phyloP scores from a whole-genome alignment of 306 rosid genomes.

The Purshia tridentata region DNA sequence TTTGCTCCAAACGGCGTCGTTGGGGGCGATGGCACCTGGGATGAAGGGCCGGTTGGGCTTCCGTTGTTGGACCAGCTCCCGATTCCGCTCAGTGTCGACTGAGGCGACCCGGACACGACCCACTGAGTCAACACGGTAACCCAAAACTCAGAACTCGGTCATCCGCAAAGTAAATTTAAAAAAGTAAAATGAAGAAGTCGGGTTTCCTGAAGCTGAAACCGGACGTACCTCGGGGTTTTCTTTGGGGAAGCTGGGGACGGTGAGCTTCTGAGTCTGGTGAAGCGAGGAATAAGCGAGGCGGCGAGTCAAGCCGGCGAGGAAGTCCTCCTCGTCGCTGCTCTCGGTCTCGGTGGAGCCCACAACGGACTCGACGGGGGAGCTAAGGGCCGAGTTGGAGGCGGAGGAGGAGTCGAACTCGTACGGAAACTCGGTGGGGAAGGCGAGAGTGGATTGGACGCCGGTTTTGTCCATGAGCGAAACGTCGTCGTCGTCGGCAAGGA shows the following conservation, averaged over 20 bases:
- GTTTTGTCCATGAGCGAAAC: constrained; percentile 17
- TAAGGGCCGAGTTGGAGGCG: constrained; percentile 31
- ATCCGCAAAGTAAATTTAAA: not conserved
- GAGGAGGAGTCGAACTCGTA: constrained; percentile 56
- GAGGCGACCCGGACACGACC: constrained; percentile 62
- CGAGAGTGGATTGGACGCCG: not conserved
- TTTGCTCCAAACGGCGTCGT: constrained; percentile 51
- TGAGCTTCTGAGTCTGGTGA: constrained; percentile 40
- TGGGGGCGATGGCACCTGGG: constrained; percentile 67
- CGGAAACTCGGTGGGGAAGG: constrained; percentile 68
- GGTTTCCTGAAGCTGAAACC: not conserved
- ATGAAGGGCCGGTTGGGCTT: constrained; percentile 63
- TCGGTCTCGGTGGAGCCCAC: constrained; percentile 52
- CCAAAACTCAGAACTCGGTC: not conserved
- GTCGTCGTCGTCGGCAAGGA: constrained; percentile 24
- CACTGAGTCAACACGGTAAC: constrained; percentile 19
- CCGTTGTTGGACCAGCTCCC: constrained; percentile 75
- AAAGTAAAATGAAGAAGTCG: too few species aligned
- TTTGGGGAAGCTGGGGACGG: constrained; percentile 27
- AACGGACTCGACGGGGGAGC: constrained; percentile 49
- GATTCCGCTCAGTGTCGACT: constrained; percentile 67
- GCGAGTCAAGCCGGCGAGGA: constrained; percentile 55
- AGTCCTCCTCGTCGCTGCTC: constrained; percentile 69
- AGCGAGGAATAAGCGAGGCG: constrained; percentile 55
- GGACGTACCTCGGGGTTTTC: constrained; percentile 51